phyloP scores from a whole-genome alignment of 352 stramenopile species.

The Globisporangium solare region DNA sequence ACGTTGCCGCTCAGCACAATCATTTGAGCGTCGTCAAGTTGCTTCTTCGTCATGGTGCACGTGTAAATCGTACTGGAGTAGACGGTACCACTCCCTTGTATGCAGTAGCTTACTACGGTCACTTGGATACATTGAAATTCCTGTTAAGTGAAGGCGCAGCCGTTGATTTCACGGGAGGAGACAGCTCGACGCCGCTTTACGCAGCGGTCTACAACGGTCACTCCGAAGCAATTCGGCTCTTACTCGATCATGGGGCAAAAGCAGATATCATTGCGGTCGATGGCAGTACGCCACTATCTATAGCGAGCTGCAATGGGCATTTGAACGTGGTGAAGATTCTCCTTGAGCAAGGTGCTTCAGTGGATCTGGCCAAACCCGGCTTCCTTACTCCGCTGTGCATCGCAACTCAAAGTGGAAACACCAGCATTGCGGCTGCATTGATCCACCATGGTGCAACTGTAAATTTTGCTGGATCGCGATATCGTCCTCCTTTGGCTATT shows the following conservation, averaged over 20 bases:
- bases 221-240: neutral
- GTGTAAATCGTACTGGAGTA: neutral
- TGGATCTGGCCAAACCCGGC: neutral
- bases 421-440: neutral
- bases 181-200: slow-evolving; percentile 1
- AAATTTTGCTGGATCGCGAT: neutral
- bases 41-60: slow-evolving; percentile 1
- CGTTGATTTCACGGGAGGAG: neutral
- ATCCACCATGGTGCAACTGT: neutral
- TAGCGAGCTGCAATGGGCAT: slow-evolving; percentile 4
- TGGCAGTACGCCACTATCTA: slow-evolving; percentile 1
- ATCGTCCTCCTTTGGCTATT: neutral
- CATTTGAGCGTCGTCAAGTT: slow-evolving; percentile 1
- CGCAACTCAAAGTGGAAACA: slow-evolving; percentile 3
- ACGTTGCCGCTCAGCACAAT: neutral
- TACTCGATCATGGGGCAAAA: slow-evolving; percentile 1
- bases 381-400: neutral
- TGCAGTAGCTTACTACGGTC: neutral
- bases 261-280: neutral
- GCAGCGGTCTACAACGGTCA: slow-evolving; percentile 6
- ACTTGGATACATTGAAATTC: slow-evolving; percentile 1
- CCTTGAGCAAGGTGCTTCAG: slow-evolving; percentile 3
- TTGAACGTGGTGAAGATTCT: neutral
- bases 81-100: slow-evolving; percentile 3
- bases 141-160: slow-evolving; percentile 4